phyloP scores from a whole-genome alignment of 305 asterid species.

The Solanum aculeatissimum region DNA sequence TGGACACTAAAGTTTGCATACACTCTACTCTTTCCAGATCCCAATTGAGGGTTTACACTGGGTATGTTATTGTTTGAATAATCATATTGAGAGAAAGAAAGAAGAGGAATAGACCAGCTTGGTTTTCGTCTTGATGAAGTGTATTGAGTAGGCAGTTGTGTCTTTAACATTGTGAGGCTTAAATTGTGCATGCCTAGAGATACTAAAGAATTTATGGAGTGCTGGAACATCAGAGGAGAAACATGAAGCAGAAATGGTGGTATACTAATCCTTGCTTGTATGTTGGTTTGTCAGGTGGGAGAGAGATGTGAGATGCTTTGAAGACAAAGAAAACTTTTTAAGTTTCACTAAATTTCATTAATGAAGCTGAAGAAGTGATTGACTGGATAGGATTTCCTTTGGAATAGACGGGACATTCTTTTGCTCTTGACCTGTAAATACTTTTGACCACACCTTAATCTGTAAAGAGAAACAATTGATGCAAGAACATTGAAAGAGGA shows the following conservation, averaged over 20 bases:
- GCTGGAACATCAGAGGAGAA: not conserved
- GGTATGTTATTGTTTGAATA: not conserved
- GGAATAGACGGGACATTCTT: not conserved
- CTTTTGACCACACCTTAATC: not conserved
- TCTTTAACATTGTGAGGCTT: not conserved
- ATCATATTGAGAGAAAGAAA: not conserved
- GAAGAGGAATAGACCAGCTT: not conserved
- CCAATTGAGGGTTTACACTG: not conserved
- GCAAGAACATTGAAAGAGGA: not conserved
- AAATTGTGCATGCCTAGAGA: not conserved
- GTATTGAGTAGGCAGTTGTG: not conserved
- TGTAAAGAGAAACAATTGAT: not conserved
- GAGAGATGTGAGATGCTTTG: not conserved
- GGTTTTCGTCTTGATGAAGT: not conserved
- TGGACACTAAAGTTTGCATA: not conserved
- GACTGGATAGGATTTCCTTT: not conserved
- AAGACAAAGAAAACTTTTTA: not conserved
- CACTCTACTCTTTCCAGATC: not conserved
- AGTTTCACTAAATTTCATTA: not conserved
- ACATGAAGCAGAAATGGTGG: not conserved
- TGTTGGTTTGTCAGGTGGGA: not conserved
- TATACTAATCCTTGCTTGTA: not conserved
- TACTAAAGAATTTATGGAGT: not conserved
- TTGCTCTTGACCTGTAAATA: not conserved
- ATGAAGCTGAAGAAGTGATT: not conserved